A percentile compares a stretch with the other conserved stretches of the same genome.
These are phyloP conservation scores for Takakia lepidozioides DNA, from an alignment of 225 moss, liverwort and hornwort species.

Conservation along the genomic window DNA sequence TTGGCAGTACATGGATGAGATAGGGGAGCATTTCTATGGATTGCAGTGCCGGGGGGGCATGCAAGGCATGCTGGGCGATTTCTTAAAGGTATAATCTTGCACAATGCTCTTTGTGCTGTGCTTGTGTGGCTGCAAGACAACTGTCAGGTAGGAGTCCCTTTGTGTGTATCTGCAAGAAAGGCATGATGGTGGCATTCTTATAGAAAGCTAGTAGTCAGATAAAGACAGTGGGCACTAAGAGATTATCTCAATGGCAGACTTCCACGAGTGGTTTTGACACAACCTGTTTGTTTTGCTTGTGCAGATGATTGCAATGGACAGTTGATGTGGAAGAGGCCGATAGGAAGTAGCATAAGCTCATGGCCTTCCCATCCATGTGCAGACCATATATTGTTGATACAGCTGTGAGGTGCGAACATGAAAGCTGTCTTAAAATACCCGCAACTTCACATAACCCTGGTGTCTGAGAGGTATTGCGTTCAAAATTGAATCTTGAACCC, in stretches of 20 bases:
- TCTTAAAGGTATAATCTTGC: conserved; percentile 70
- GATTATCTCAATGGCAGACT: not conserved
- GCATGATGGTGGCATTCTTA: not conserved
- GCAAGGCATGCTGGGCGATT: conserved; percentile 94
- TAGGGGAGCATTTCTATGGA: conserved; percentile 82
- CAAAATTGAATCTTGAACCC: too few relatives aligned
- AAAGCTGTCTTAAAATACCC: too few relatives aligned
- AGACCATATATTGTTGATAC: too few relatives aligned
- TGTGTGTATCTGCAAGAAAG: not conserved
- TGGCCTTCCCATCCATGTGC: too few relatives aligned
- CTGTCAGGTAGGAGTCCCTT: not conserved
- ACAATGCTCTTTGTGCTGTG: conserved; percentile 1
- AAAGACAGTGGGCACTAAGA: not conserved
- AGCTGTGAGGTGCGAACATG: too few relatives aligned
- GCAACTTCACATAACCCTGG: too few relatives aligned
- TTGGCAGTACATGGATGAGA: conserved; percentile 76
- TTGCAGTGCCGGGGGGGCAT: conserved; percentile 64
- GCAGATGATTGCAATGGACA: conserved; percentile 50
- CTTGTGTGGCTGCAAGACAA: not conserved
- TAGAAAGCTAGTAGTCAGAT: not conserved
- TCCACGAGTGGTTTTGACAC: not conserved
- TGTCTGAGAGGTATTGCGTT: too few relatives aligned
- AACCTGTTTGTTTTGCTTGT: conserved; percentile 3
- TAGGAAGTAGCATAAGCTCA: too few relatives aligned
- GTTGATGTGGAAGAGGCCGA: conserved; percentile 18